phyloP scores from a whole-genome alignment of 495 filamentous ascomycete species.

The Aspergillus homomorphus region DNA sequence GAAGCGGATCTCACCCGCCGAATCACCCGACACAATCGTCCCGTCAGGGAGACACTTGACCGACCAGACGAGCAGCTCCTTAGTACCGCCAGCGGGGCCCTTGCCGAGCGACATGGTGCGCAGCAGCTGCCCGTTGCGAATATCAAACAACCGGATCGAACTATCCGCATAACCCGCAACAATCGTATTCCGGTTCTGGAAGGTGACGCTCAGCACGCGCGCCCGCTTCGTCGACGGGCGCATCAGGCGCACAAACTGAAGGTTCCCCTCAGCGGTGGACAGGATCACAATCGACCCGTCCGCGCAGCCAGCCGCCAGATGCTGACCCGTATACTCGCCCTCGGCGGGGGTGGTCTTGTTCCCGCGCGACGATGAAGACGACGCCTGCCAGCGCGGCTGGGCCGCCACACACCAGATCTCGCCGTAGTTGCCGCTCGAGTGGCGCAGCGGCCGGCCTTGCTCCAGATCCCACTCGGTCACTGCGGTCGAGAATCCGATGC shows the following conservation, averaged over 20 bases:
- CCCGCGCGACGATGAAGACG: conserved; percentile 35
- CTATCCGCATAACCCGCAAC: conserved; percentile 91
- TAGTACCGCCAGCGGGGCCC: conserved; percentile 69
- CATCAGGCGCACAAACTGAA: conserved; percentile 68
- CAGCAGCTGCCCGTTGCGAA: conserved; percentile 67
- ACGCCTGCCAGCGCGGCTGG: conserved; percentile 62
- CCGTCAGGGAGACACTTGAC: conserved; percentile 83
- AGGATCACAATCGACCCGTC: conserved; percentile 86
- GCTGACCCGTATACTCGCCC: conserved; percentile 56
- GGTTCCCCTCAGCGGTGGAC: conserved; percentile 75
- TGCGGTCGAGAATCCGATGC: conserved; percentile 87
- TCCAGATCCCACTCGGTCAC: conserved; percentile 94
- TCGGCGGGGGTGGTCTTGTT: conserved; percentile 37
- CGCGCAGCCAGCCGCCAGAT: conserved; percentile 84
- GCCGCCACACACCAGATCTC: conserved; percentile 94
- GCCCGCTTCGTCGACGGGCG: conserved; percentile 74
- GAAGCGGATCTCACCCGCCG: conserved; percentile 85
- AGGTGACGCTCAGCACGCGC: conserved; percentile 83
- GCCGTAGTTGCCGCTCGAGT: conserved; percentile 88
- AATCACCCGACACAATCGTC: conserved; percentile 91
- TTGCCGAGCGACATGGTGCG: conserved; percentile 81
- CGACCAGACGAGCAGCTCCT: conserved; percentile 88
- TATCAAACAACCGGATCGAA: conserved; percentile 85
- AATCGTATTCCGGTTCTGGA: conserved; percentile 76
- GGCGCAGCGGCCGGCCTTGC: conserved; percentile 67